These are phyloP conservation scores for Talaromyces sp. DNA, from an alignment of 2,329 filamentous ascomycete genomes.

Conservation along the genomic window DNA sequence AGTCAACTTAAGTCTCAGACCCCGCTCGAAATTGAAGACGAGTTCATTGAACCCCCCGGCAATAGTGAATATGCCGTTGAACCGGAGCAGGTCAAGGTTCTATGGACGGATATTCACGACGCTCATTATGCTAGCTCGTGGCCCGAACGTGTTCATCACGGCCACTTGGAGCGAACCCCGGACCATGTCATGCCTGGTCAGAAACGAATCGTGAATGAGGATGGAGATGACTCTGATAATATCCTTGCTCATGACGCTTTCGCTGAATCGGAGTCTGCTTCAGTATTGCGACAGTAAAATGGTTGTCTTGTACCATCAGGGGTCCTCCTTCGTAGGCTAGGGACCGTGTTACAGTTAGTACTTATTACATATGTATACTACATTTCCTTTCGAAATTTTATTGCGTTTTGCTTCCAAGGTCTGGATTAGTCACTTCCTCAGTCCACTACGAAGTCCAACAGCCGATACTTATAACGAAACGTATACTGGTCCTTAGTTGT, in stretches of 20 bases:
- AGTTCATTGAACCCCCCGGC: not conserved
- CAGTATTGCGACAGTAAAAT: not conserved
- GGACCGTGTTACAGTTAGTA: not conserved
- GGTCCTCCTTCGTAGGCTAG: not conserved
- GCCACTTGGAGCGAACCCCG: constrained; percentile 33
- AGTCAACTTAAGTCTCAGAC: constrained; percentile 23
- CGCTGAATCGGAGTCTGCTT: constrained; percentile 8
- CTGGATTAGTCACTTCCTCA: not conserved
- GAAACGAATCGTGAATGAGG: constrained; percentile 18
- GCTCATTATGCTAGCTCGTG: constrained; percentile 39
- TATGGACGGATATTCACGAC: constrained; percentile 44
- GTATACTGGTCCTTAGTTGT: no score
- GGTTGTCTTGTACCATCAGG: not conserved
- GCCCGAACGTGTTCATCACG: constrained; percentile 42
- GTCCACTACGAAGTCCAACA: no score
- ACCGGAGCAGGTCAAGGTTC: constrained; percentile 38
- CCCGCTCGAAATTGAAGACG: constrained; percentile 4
- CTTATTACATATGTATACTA: constrained; percentile 17
- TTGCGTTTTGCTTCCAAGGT: not conserved
- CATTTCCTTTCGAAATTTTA: not conserved
- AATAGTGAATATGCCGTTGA: constrained; percentile 21
- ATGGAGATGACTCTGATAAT: constrained; percentile 16
- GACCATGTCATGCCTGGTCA: constrained; percentile 33
- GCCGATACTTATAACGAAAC: no score
- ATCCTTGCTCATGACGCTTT: constrained; percentile 22